A percentile compares a stretch with the other conserved stretches of the same genome.
Conservation (phyloP, 768 basidiomycete species). For the Cubamyces sp. region DNA sequence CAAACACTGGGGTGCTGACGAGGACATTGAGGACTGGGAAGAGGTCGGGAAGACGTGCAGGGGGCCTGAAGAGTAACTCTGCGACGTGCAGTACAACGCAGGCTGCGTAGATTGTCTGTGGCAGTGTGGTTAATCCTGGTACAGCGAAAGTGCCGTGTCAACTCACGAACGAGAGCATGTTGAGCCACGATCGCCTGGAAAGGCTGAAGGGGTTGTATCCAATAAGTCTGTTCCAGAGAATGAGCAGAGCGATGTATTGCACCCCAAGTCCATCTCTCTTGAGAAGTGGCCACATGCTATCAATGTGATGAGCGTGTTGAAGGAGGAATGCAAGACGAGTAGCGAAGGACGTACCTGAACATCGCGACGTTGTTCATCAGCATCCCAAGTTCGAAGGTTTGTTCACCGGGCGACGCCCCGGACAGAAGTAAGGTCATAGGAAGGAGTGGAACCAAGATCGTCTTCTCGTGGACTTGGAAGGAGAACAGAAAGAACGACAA, state of each 20-base stretch:
- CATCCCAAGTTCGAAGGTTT: constrained; percentile 68
- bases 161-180: constrained; percentile 57
- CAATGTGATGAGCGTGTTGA: not conserved
- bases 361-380: constrained; percentile 82
- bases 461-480: constrained; percentile 97
- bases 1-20: constrained; percentile 79
- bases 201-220: constrained; percentile 72
- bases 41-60: constrained; percentile 81
- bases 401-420: constrained; percentile 46
- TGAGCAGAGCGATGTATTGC: constrained; percentile 68
- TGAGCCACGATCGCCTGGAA: constrained; percentile 52
- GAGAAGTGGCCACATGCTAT: constrained; percentile 91
- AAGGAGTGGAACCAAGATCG: constrained; percentile 82
- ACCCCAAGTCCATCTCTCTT: constrained; percentile 75
- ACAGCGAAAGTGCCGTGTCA: not conserved
- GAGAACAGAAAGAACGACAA: constrained; percentile 97
- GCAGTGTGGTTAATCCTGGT: not conserved
- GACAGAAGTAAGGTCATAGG: constrained; percentile 82
- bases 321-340: constrained; percentile 1
- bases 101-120: constrained; percentile 57
- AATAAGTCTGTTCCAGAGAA: constrained; percentile 83
- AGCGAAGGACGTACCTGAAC: constrained; percentile 67
- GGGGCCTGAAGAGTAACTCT: constrained; percentile 65
- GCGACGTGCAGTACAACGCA: constrained; percentile 62
- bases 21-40: constrained; percentile 86